A percentile compares a stretch with the other conserved stretches of the same genome.
Evolutionary conservation across 768 basidiomycete species (phyloP).

Genomic region (Russula abietina): DNA sequence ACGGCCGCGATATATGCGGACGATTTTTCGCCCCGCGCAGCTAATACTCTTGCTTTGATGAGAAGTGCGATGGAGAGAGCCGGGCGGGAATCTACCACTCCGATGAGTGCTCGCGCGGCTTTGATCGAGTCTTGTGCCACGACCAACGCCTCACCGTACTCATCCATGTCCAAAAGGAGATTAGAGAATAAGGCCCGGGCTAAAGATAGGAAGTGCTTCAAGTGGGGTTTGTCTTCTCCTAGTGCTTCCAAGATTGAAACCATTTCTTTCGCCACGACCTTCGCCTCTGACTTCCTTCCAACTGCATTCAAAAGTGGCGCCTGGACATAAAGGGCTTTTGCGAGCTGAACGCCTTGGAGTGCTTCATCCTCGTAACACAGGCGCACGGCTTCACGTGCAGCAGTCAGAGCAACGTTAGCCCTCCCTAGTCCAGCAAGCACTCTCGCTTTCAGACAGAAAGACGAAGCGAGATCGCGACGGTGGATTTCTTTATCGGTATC

Average conservation of each 20-base stretch:
- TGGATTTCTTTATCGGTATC: constrained; percentile 15
- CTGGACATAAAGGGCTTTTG: constrained; percentile 10
- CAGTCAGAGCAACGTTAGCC: not conserved
- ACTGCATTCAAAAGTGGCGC: constrained; percentile 1
- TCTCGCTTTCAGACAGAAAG: constrained; percentile 9
- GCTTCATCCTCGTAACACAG: constrained; percentile 15
- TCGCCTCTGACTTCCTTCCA: constrained; percentile 12
- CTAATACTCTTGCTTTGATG: constrained; percentile 1
- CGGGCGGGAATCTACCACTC: constrained; percentile 12
- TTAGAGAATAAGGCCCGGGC: constrained; percentile 15
- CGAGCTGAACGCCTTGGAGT: constrained; percentile 18
- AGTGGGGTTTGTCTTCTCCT: constrained; percentile 13
- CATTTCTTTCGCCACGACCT: constrained; percentile 9
- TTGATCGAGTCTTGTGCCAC: constrained; percentile 12
- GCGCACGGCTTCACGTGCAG: constrained; percentile 6
- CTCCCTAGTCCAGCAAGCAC: constrained; percentile 12
- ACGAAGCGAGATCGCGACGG: constrained; percentile 13
- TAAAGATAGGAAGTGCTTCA: constrained; percentile 5
- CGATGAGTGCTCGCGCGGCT: constrained; percentile 13
- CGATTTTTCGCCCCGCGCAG: constrained; percentile 7
- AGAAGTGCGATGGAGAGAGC: constrained; percentile 14
- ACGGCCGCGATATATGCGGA: constrained; percentile 10
- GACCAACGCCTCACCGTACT: constrained; percentile 8
- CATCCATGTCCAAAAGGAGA: constrained; percentile 8
- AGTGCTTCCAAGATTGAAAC: not conserved